These are phyloP conservation scores for Penicillium cosmopolitanum DNA, from an alignment of 495 filamentous ascomycete genomes.

Conservation along the genomic window DNA sequence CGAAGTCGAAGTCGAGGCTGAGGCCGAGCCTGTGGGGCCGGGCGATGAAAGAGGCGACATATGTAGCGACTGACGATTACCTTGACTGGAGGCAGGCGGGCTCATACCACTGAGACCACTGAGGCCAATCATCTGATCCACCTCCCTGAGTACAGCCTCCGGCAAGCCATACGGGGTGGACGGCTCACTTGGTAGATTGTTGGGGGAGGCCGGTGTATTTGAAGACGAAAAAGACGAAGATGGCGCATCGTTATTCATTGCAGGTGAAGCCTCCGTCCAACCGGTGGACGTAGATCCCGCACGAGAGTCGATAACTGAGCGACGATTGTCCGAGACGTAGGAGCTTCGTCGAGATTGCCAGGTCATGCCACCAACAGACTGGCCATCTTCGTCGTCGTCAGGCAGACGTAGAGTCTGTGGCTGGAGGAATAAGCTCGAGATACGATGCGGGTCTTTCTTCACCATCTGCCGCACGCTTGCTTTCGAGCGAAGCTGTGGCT, in stretches of 20 bases:
- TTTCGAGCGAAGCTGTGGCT: constrained; percentile 46
- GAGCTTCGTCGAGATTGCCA: constrained; percentile 37
- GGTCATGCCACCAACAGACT: constrained; percentile 26
- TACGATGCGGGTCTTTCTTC: constrained; percentile 59
- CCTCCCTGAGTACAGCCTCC: constrained; percentile 16
- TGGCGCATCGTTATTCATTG: constrained; percentile 18
- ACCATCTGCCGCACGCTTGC: constrained; percentile 41
- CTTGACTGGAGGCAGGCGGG: constrained; percentile 30
- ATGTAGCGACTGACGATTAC: constrained; percentile 33
- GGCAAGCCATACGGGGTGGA: not conserved
- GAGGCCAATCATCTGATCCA: constrained; percentile 15
- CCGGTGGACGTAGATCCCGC: constrained; percentile 37
- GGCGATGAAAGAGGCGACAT: constrained; percentile 14
- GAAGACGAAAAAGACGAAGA: constrained; percentile 23
- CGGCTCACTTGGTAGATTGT: not conserved
- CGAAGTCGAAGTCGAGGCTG: not conserved
- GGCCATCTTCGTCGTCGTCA: constrained; percentile 33
- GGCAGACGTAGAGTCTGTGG: constrained; percentile 40
- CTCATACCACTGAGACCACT: constrained; percentile 13
- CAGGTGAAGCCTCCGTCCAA: constrained; percentile 31
- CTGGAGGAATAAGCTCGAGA: constrained; percentile 64
- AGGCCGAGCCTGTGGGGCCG: not conserved
- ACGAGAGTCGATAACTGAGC: constrained; percentile 38
- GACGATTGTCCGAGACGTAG: constrained; percentile 35
- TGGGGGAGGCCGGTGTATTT: constrained; percentile 19